These are phyloP conservation scores for Oryza meridionalis DNA, from an alignment of 176 grass and related monocot species.

Conservation along the genomic window DNA sequence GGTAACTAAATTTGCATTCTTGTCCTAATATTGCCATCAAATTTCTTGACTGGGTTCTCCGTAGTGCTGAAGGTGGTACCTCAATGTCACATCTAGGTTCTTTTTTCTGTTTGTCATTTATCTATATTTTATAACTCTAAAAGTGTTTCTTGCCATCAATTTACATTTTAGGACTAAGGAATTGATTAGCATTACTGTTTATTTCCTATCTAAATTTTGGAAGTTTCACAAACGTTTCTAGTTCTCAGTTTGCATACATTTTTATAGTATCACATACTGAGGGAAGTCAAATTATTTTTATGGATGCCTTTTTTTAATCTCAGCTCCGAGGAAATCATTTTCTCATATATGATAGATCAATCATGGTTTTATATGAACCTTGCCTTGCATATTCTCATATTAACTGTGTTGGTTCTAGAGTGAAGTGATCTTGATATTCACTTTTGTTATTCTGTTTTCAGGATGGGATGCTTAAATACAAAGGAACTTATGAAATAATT, in stretches of 20 bases:
- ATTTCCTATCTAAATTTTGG: not conserved
- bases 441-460: slow-evolving; percentile 35
- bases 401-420: not conserved
- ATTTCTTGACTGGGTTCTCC: not conserved
- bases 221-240: not conserved
- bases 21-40: not conserved
- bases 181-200: not conserved
- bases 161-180: not conserved
- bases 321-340: not conserved
- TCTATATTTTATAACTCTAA: not conserved
- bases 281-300: not conserved
- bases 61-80: not conserved
- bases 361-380: not conserved
- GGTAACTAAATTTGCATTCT: slow-evolving; percentile 46
- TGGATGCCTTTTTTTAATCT: not conserved
- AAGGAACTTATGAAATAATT: slow-evolving; percentile 98
- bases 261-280: not conserved
- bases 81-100: not conserved
- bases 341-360: not conserved
- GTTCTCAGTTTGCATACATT: not conserved
- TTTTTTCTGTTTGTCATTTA: not conserved
- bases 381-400: not conserved
- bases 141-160: not conserved
- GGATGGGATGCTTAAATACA: slow-evolving; percentile 99
- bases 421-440: not conserved